These are phyloP conservation scores for Atalantia buxifolia DNA, from an alignment of 345 rosid genomes.

Conservation along the genomic window DNA sequence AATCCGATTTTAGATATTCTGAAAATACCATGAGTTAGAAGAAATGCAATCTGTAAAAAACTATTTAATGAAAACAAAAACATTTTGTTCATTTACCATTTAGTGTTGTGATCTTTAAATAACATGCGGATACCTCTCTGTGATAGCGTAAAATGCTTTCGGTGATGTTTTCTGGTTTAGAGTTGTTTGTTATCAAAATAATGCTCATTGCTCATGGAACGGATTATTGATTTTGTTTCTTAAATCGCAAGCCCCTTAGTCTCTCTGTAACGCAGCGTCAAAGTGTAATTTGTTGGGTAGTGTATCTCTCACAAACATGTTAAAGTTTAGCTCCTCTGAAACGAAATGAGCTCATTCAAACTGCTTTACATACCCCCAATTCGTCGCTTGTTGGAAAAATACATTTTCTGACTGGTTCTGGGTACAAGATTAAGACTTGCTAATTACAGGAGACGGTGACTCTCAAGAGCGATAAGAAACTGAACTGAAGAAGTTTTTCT, in stretches of 20 bases:
- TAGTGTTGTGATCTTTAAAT: background rate
- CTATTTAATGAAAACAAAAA: background rate
- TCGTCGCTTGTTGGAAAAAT: background rate
- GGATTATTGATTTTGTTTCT: too few species aligned
- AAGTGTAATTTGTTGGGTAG: too few species aligned
- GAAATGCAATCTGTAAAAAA: conserved; percentile 4
- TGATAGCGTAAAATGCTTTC: background rate
- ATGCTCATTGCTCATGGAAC: background rate
- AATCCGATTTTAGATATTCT: background rate
- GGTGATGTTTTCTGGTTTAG: too few species aligned
- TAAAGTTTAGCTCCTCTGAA: background rate
- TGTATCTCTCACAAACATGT: background rate
- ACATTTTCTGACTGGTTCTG: background rate
- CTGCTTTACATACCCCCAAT: background rate
- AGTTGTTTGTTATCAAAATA: background rate
- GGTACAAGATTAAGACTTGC: background rate
- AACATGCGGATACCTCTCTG: background rate
- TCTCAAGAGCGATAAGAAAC: background rate
- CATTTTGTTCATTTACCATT: background rate
- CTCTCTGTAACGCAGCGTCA: too few species aligned
- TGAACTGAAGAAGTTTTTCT: conserved; percentile 5
- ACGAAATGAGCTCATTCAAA: background rate
- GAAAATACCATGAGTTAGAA: background rate
- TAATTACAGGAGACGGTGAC: background rate
- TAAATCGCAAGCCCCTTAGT: too few species aligned